Conservation (phyloP, 306 rosid genomes). For the Erythrophleum fordii region DNA sequence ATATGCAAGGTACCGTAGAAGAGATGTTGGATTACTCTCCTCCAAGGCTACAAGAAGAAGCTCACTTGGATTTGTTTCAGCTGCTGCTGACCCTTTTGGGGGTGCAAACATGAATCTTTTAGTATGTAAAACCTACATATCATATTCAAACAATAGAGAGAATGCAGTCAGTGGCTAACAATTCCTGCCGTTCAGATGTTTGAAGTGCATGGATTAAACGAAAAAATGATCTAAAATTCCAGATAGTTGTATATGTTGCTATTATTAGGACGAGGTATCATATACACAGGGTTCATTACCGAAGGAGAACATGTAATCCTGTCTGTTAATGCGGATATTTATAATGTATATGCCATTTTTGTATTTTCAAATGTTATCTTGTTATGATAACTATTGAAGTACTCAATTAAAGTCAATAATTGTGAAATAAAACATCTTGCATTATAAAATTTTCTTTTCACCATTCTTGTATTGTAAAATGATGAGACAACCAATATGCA, state of each 20-base stretch:
- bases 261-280: background rate
- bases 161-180: slow-evolving; percentile 23
- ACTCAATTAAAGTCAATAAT: background rate
- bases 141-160: slow-evolving; percentile 40
- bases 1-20: slow-evolving; percentile 90
- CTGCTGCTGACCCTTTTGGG: slow-evolving; percentile 98
- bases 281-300: background rate
- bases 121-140: slow-evolving; percentile 76
- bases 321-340: background rate
- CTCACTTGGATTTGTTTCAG: slow-evolving; percentile 96
- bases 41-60: slow-evolving; percentile 92
- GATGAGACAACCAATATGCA: background rate
- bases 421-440: background rate
- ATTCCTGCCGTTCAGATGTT: slow-evolving; percentile 31
- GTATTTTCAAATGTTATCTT: background rate
- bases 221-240: background rate
- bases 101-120: slow-evolving; percentile 90
- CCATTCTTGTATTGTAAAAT: background rate
- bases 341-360: background rate
- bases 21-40: slow-evolving; percentile 78
- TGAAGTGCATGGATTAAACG: background rate
- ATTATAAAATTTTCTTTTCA: background rate
- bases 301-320: background rate
- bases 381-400: background rate
- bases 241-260: background rate